Percentiles rank a stretch among this genome's conserved stretches.
Evolutionary conservation across 768 basidiomycete genomes (phyloP).

Genomic region (Mycena alexandri): DNA sequence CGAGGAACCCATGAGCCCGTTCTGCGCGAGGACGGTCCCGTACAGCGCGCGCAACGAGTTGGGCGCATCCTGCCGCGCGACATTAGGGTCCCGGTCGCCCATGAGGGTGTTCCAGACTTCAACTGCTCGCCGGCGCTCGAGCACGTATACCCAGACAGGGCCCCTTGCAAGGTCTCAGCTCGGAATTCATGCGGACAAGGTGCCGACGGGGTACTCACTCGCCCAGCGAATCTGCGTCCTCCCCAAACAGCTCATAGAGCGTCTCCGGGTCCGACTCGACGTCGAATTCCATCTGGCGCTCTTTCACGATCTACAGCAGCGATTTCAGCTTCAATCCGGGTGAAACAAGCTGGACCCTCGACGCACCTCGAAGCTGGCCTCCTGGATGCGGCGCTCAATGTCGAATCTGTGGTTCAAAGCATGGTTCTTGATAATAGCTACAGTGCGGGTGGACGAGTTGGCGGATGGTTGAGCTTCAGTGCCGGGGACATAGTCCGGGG

Average conservation of each 20-base stretch:
- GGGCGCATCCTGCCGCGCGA: slow-evolving; percentile 67
- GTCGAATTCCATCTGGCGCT: slow-evolving; percentile 91
- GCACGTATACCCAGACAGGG: slow-evolving; percentile 92
- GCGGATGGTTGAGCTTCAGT: slow-evolving; percentile 25
- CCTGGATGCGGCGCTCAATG: slow-evolving; percentile 83
- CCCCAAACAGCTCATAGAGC: slow-evolving; percentile 83
- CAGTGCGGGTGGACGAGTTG: slow-evolving; percentile 68
- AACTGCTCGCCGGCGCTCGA: slow-evolving; percentile 85
- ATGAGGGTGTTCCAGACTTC: slow-evolving; percentile 85
- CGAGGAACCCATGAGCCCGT: slow-evolving; percentile 81
- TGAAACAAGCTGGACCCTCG: slow-evolving; percentile 22
- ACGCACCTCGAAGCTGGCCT: slow-evolving; percentile 85
- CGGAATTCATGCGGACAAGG: slow-evolving; percentile 12
- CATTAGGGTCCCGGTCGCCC: slow-evolving; percentile 72
- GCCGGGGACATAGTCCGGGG: too few species aligned
- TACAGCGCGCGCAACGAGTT: slow-evolving; percentile 80
- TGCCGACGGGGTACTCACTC: slow-evolving; percentile 67
- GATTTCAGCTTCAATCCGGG: slow-evolving; percentile 36
- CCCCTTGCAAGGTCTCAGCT: slow-evolving; percentile 60
- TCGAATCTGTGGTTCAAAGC: slow-evolving; percentile 81
- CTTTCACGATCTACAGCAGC: slow-evolving; percentile 78
- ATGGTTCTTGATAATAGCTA: slow-evolving; percentile 88
- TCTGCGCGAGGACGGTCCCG: slow-evolving; percentile 66
- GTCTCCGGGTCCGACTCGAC: slow-evolving; percentile 85
- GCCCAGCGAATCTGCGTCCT: slow-evolving; percentile 77